phyloP scores from a whole-genome alignment of 2,329 filamentous ascomycete genomes.

The Cordyceps farinosa region DNA sequence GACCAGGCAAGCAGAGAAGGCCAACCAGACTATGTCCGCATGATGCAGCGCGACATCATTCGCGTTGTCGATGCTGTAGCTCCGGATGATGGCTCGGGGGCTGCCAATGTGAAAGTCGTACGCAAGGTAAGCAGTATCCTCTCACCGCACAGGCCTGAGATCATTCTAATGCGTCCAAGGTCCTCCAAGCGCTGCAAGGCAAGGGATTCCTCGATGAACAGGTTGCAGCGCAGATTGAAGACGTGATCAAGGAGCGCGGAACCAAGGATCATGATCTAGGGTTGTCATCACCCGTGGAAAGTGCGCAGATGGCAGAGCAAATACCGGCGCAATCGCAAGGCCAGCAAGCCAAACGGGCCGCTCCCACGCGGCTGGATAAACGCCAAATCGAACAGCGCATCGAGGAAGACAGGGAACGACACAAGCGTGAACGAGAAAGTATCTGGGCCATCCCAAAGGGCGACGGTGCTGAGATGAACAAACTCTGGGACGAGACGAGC shows the following conservation, averaged over 20 bases:
- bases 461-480: conserved; percentile 68
- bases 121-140: conserved; percentile 58
- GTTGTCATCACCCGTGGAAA: conserved; percentile 48
- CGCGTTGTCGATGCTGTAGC: conserved; percentile 89
- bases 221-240: conserved; percentile 75
- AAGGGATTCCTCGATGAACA: conserved; percentile 72
- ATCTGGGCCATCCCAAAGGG: conserved; percentile 79
- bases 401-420: conserved; percentile 91
- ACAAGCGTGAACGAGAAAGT: conserved; percentile 85
- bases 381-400: conserved; percentile 92
- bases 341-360: conserved; percentile 31
- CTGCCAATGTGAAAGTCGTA: conserved; percentile 91
- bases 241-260: conserved; percentile 76
- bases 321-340: conserved; percentile 41
- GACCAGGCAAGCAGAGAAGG: conserved; percentile 76
- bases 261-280: conserved; percentile 55
- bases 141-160: neutral
- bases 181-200: conserved; percentile 64
- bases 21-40: conserved; percentile 78
- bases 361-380: conserved; percentile 61
- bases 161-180: conserved; percentile 37
- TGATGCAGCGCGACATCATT: conserved; percentile 93
- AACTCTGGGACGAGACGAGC: conserved; percentile 82
- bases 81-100: conserved; percentile 79
- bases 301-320: conserved; percentile 39